Evolutionary conservation across 441 rosid genomes (phyloP).

Genomic region (Populus hybrid): DNA sequence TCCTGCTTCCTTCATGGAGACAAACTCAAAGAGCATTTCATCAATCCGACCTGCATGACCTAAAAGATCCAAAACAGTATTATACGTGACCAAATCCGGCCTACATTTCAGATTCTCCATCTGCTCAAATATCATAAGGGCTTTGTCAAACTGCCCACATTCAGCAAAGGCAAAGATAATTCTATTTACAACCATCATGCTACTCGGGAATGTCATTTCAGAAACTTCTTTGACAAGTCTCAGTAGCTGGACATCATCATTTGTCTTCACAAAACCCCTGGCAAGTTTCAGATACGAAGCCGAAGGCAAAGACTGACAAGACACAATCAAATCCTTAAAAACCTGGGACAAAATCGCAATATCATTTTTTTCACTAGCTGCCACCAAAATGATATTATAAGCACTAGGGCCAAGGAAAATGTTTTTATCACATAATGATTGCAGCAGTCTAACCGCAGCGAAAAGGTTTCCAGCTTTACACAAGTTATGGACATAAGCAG

Average conservation of each 20-base stretch:
- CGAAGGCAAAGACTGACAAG: slow-evolving; percentile 42
- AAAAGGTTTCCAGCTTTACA: slow-evolving; percentile 49
- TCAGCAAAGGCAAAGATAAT: slow-evolving; percentile 61
- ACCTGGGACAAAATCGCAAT: slow-evolving; percentile 41
- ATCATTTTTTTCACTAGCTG: slow-evolving; percentile 39
- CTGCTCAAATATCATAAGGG: slow-evolving; percentile 49
- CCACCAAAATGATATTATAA: slow-evolving; percentile 32
- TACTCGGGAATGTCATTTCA: slow-evolving; percentile 39
- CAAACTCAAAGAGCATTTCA: slow-evolving; percentile 56
- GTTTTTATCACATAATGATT: slow-evolving; percentile 35
- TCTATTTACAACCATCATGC: slow-evolving; percentile 49
- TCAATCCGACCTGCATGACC: slow-evolving; percentile 54
- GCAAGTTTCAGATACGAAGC: slow-evolving; percentile 54
- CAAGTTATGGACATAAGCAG: slow-evolving; percentile 29
- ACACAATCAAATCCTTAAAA: slow-evolving; percentile 50
- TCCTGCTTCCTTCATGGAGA: slow-evolving; percentile 61
- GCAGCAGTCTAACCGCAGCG: slow-evolving; percentile 44
- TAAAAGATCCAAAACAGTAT: slow-evolving; percentile 61
- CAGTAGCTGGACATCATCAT: slow-evolving; percentile 38
- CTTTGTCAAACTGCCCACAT: slow-evolving; percentile 62
- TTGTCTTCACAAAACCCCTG: slow-evolving; percentile 43
- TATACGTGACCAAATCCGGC: slow-evolving; percentile 70
- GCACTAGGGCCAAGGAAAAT: slow-evolving; percentile 29
- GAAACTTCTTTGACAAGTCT: slow-evolving; percentile 52
- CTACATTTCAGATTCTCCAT: slow-evolving; percentile 43